Conservation (phyloP, 805 yeast species). For the Metschnikowia proteae region DNA sequence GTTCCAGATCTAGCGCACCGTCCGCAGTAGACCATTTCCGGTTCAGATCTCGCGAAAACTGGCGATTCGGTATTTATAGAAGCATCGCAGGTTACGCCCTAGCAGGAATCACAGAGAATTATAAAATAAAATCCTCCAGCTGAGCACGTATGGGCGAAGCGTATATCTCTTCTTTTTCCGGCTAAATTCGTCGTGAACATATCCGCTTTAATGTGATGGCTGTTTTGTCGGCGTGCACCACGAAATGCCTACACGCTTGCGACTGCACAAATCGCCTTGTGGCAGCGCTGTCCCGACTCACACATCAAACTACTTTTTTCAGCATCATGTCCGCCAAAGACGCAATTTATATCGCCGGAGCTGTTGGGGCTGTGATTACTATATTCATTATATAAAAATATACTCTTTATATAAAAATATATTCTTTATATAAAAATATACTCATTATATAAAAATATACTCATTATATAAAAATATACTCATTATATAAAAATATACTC, state of each 20-base stretch:
- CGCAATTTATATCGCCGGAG: slow-evolving; percentile 6
- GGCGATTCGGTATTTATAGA: neutral
- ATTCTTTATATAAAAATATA: no score
- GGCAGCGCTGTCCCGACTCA: neutral
- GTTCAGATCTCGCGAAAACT: neutral
- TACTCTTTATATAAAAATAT: no score
- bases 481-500: no score
- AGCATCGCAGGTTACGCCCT: no score
- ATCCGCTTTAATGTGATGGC: neutral
- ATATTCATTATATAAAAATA: no score
- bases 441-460: no score
- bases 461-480: no score
- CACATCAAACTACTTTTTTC: neutral
- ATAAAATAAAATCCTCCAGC: no score
- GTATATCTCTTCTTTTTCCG: no score
- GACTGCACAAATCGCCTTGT: slow-evolving; percentile 1
- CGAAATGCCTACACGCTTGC: neutral
- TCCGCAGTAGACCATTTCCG: neutral
- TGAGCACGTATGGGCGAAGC: no score
- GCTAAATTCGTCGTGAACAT: neutral
- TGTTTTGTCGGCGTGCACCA: neutral
- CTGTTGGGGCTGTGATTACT: slow-evolving; percentile 8
- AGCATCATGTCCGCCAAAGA: slow-evolving; percentile 6
- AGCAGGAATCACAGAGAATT: no score
- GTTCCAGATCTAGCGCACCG: neutral